Percentiles rank a stretch among this genome's conserved stretches.
Conservation (phyloP, 352 stramenopile genomes). For the Peronospora farinosa region DNA sequence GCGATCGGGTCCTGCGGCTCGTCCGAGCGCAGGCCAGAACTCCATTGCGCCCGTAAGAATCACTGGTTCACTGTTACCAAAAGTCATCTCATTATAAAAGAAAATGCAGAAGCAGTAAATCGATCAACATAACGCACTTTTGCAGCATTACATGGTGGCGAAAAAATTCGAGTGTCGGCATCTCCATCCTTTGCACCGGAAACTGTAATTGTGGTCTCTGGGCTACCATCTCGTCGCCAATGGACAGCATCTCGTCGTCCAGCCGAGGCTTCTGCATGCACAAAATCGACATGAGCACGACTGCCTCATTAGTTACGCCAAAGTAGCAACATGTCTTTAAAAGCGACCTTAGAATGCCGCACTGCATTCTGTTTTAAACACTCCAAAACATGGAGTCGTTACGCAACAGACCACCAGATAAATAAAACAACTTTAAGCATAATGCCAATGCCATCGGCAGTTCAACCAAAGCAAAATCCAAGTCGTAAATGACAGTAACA, state of each 20-base stretch:
- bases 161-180: conserved; percentile 62
- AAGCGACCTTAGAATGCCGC: conserved; percentile 21
- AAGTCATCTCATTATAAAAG: conserved; percentile 3
- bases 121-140: conserved; percentile 28
- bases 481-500: conserved; percentile 3
- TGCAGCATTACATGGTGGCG: conserved; percentile 42
- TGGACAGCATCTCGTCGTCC: background rate
- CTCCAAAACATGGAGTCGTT: conserved; percentile 21
- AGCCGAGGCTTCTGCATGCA: conserved; percentile 20
- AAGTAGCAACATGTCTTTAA: background rate
- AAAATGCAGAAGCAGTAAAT: background rate
- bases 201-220: conserved; percentile 21
- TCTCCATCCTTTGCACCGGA: conserved; percentile 35
- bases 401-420: conserved; percentile 8
- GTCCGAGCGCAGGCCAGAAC: conserved; percentile 71
- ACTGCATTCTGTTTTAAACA: conserved; percentile 16
- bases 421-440: background rate
- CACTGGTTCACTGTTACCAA: conserved; percentile 43
- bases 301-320: background rate
- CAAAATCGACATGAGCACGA: conserved; percentile 1
- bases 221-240: conserved; percentile 3
- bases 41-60: conserved; percentile 76
- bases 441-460: conserved; percentile 1
- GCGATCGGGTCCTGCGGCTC: conserved; percentile 20
- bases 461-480: conserved; percentile 3